Evolutionary conservation across 495 filamentous ascomycete species (phyloP).

Genomic region (Oidiodendron maius): DNA sequence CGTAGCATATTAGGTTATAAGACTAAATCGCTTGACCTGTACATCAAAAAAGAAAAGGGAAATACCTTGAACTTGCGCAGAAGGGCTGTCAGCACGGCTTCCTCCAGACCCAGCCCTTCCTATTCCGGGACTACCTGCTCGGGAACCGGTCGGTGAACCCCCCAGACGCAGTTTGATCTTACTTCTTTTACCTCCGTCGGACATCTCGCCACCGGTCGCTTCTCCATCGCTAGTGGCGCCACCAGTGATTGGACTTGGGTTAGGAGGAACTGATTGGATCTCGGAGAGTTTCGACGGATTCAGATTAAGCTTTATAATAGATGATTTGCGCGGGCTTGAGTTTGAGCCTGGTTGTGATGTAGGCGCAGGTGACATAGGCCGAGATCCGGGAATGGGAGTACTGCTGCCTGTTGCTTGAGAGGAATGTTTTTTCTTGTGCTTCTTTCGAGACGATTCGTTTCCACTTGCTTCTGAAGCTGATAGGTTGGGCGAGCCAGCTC

Average conservation of each 20-base stretch:
- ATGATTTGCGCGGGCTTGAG: slow-evolving; percentile 30
- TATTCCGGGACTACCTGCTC: slow-evolving; percentile 37
- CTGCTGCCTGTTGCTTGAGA: slow-evolving; percentile 40
- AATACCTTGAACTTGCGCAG: slow-evolving; percentile 28
- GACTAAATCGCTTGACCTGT: too few species aligned
- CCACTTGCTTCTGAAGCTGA: slow-evolving; percentile 74
- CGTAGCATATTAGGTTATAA: too few species aligned
- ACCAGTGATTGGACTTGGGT: slow-evolving; percentile 29
- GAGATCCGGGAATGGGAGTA: slow-evolving; percentile 51
- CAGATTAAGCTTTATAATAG: slow-evolving; percentile 31
- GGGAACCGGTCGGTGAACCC: slow-evolving; percentile 19
- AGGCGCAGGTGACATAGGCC: slow-evolving; percentile 43
- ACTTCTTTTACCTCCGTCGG: slow-evolving; percentile 62
- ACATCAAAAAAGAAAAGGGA: too few species aligned
- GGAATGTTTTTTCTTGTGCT: slow-evolving; percentile 65
- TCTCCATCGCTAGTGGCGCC: slow-evolving; percentile 79
- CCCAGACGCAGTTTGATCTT: slow-evolving; percentile 44
- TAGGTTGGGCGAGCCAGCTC: slow-evolving; percentile 79
- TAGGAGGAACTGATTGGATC: slow-evolving; percentile 26
- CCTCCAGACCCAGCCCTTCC: slow-evolving; percentile 22
- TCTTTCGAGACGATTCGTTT: slow-evolving; percentile 83
- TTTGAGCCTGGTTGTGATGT: slow-evolving; percentile 22
- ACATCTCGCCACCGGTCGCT: slow-evolving; percentile 68
- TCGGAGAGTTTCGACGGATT: slow-evolving; percentile 31
- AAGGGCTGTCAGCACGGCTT: slow-evolving; percentile 47